Evolutionary conservation across 1,139 yeast genomes (phyloP), one percentile per base, ranked within the genome.

Genomic region (Candida pseudoviswanathii): DNA sequence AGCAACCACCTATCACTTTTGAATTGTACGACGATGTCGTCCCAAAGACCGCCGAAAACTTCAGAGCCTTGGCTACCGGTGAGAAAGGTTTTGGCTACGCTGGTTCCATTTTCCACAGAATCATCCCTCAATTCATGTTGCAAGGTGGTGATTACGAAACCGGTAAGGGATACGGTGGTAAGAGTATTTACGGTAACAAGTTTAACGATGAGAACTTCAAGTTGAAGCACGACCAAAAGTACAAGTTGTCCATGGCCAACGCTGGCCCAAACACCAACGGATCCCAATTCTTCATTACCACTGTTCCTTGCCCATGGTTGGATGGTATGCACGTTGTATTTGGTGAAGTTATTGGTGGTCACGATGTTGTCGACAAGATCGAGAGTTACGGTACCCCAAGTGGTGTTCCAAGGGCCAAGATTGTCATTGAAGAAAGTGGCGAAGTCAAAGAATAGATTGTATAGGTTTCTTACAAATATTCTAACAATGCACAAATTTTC

Each of bases 241-340:
- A 97, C 78, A 82, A 92, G 66, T 84, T 94, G 71, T 89, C 97
- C 64, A 94, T 94, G 99, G 99, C 99, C 74, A 94, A 94, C 70
- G 97, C 98, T 64, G 99, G 99, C 70, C 97, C 97, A 77, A 90
- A 92, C 92, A 92, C 98, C 85, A 94, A 94, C 81, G 99, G 99
- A 61, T 92, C 98, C 54, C 99, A 94, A 80, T 94, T 94, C 82
- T 94, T 94, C 85, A 84, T 94, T 77, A 94, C 99, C 82, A 92
- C 98, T 57, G 97, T 92, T 54, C 83, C 91, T 66, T 80, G 89
- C 73, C 89, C 97, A 62, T 92, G 98, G 97, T 86, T 94, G 77
- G 98, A 94, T 71, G 98, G 98, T 72, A 88, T 87, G 81, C 99
- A 94, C 86, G 97, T 91, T 75, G 99, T 94, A 59, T 94, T 92